phyloP scores from a whole-genome alignment of 768 basidiomycete genomes.

The Rhodosporidiobolus sp. region DNA sequence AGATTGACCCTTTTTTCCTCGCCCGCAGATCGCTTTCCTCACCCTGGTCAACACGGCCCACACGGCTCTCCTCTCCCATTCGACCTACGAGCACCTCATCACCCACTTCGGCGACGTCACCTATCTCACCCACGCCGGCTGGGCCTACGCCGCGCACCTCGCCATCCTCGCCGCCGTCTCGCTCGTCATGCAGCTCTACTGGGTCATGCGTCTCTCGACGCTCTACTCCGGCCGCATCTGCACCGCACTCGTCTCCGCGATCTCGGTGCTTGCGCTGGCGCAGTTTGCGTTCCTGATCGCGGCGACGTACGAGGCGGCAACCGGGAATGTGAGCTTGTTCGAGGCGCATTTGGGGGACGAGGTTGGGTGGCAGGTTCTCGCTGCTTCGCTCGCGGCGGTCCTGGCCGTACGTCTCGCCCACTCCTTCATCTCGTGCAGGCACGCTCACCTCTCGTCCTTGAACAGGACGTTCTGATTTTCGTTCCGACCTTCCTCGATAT shows the following conservation, averaged over 20 bases:
- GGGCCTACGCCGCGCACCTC: conserved; percentile 1
- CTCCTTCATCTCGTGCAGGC: neutral
- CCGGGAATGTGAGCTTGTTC: neutral
- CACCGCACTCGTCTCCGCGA: neutral
- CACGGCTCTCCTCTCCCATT: conserved; percentile 1
- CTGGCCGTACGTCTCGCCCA: conserved; percentile 3
- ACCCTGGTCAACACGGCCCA: conserved; percentile 1
- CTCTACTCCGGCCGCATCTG: conserved; percentile 6
- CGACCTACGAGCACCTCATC: conserved; percentile 13
- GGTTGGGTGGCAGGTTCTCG: conserved; percentile 13
- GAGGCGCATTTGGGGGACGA: neutral
- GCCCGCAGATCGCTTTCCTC: neutral
- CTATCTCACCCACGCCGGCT: neutral
- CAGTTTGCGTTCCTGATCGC: conserved; percentile 26
- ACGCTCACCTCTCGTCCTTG: too few species aligned
- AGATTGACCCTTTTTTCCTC: too few species aligned
- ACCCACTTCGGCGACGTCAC: neutral
- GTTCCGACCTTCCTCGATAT: conserved; percentile 2
- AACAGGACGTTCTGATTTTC: conserved; percentile 8
- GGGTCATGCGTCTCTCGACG: neutral
- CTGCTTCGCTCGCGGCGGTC: neutral
- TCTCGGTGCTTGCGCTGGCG: neutral
- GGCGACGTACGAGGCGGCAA: neutral
- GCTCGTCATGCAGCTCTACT: conserved; percentile 17
- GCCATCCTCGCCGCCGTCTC: conserved; percentile 8